phyloP scores from a whole-genome alignment of 345 rosid genomes.

The Moricandia moricandioides region DNA sequence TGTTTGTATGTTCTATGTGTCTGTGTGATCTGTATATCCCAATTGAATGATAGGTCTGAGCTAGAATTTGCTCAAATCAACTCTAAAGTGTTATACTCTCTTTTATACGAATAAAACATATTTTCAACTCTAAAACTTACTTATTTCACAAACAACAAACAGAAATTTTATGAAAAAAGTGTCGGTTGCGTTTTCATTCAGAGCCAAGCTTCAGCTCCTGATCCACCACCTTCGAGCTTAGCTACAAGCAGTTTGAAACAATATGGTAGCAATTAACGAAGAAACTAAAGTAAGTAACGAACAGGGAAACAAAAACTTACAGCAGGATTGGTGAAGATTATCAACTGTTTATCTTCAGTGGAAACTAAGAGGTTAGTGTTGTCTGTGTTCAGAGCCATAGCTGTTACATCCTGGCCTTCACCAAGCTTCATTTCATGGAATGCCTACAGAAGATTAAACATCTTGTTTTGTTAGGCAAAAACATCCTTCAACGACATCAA shows the following conservation, averaged over 20 bases:
- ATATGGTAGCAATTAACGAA: neutral
- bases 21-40: neutral
- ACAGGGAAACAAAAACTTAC: conserved; percentile 47
- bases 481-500: neutral
- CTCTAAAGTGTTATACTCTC: neutral
- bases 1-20: conserved; percentile 16
- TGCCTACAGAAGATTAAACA: conserved; percentile 44
- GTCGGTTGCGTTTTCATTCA: conserved; percentile 36
- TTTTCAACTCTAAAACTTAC: neutral
- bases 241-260: conserved; percentile 44
- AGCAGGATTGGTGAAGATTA: conserved; percentile 85
- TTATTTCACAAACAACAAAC: neutral
- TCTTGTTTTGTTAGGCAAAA: neutral
- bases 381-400: conserved; percentile 70
- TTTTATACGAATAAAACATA: neutral
- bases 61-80: neutral
- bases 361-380: conserved; percentile 89
- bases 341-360: conserved; percentile 79
- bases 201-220: conserved; percentile 85
- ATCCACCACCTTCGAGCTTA: conserved; percentile 80
- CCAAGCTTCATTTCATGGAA: conserved; percentile 69
- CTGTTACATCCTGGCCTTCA: conserved; percentile 73
- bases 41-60: conserved; percentile 6
- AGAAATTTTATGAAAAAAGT: neutral
- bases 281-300: neutral